Evolutionary conservation across 2,329 filamentous ascomycete genomes (phyloP).

Genomic region (Plectosphaerella cucumerina): DNA sequence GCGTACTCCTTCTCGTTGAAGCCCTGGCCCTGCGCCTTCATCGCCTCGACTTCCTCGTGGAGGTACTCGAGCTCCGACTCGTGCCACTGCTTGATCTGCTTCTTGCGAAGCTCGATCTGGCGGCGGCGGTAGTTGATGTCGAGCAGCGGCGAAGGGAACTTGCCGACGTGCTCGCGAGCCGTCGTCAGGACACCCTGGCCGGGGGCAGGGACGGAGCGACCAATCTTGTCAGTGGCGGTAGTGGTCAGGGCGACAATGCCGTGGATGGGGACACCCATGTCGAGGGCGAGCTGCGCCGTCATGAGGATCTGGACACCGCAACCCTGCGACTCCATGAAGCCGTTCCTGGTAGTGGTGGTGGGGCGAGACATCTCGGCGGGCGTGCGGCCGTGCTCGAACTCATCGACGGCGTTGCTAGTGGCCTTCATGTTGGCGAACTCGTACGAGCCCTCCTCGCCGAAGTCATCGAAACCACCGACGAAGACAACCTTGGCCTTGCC

Average conservation of each 20-base stretch:
- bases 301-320: constrained; percentile 98
- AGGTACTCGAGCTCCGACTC: constrained; percentile 92
- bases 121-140: constrained; percentile 97
- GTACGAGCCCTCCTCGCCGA: constrained; percentile 97
- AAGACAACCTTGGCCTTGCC: constrained; percentile 97
- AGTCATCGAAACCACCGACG: constrained; percentile 98
- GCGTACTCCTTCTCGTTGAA: constrained; percentile 84
- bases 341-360: constrained; percentile 92
- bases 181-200: constrained; percentile 96
- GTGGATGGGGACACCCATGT: constrained; percentile 98
- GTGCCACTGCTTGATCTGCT: constrained; percentile 94
- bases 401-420: constrained; percentile 95
- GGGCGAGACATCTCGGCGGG: constrained; percentile 97
- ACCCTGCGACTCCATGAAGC: constrained; percentile 99
- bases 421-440: constrained; percentile 99
- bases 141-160: constrained; percentile 90
- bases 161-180: constrained; percentile 83
- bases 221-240: constrained; percentile 98
- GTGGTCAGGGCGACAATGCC: constrained; percentile 90
- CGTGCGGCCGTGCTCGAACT: constrained; percentile 91
- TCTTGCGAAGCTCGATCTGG: constrained; percentile 90
- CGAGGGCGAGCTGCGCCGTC: constrained; percentile 90
- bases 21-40: constrained; percentile 70
- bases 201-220: constrained; percentile 91
- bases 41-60: constrained; percentile 85